Conservation (phyloP, 768 basidiomycete species). For the Jaapia argillacea region DNA sequence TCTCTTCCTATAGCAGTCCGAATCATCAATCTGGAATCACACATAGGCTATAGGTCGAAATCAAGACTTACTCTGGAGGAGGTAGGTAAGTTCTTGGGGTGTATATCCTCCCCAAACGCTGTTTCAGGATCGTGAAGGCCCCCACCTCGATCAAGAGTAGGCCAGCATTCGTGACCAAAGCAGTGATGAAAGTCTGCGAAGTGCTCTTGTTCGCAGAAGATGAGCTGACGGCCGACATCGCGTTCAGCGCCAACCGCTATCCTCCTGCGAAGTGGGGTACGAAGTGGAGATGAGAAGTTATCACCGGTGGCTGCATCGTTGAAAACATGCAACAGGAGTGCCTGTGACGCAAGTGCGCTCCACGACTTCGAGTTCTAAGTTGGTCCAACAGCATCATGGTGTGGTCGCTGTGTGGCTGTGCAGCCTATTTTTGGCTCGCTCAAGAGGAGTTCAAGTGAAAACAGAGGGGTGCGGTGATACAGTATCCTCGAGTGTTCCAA, state of each 20-base stretch:
- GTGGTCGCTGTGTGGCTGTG: no score
- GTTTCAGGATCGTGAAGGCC: slow-evolving; percentile 47
- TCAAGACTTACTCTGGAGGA: slow-evolving; percentile 42
- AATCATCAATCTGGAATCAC: not conserved
- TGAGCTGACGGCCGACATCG: not conserved
- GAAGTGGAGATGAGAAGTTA: no score
- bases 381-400: no score
- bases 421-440: no score
- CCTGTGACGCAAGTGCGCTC: no score
- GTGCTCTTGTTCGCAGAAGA: slow-evolving; percentile 14
- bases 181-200: slow-evolving; percentile 46
- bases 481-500: no score
- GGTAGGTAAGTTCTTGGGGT: slow-evolving; percentile 54
- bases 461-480: no score
- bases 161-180: slow-evolving; percentile 46
- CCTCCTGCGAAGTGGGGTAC: not conserved
- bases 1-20: slow-evolving; percentile 27
- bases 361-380: no score
- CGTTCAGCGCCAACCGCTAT: not conserved
- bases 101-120: slow-evolving; percentile 48
- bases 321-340: no score
- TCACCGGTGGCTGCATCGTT: no score
- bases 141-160: slow-evolving; percentile 36
- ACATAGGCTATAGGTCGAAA: slow-evolving; percentile 3
- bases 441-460: no score